Conservation (phyloP, 2,329 filamentous ascomycete species). For the Ophiognomonia clavigignenti-juglandacearum region DNA sequence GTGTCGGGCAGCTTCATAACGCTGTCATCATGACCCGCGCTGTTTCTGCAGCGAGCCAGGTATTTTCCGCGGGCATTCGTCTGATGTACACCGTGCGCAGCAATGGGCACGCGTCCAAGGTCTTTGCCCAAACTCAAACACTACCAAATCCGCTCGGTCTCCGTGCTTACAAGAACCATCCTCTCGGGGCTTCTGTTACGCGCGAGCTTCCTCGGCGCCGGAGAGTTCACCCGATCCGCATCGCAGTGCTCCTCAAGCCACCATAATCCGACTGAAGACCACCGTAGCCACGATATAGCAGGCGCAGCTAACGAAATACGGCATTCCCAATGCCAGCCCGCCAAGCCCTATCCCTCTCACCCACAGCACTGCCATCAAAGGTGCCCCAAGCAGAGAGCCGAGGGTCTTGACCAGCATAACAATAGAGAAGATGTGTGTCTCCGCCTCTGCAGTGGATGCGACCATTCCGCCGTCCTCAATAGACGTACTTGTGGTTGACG, state of each 20-base stretch:
- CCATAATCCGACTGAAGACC: slow-evolving; percentile 23
- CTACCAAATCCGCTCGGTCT: slow-evolving; percentile 48
- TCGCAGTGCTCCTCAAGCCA: neutral
- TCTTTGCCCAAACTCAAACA: slow-evolving; percentile 47
- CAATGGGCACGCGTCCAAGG: slow-evolving; percentile 49
- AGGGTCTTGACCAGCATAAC: slow-evolving; percentile 46
- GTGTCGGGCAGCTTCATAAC: slow-evolving; percentile 52
- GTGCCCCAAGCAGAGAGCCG: slow-evolving; percentile 42
- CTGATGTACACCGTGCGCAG: slow-evolving; percentile 53
- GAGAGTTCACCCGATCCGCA: slow-evolving; percentile 50
- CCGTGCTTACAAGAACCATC: slow-evolving; percentile 48
- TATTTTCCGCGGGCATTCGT: slow-evolving; percentile 51
- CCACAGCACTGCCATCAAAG: slow-evolving; percentile 43
- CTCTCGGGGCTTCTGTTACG: slow-evolving; percentile 58
- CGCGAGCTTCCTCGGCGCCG: slow-evolving; percentile 60
- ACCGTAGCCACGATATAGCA: slow-evolving; percentile 31
- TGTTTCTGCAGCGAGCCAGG: slow-evolving; percentile 55
- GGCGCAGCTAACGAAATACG: slow-evolving; percentile 34
- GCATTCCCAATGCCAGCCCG: slow-evolving; percentile 30
- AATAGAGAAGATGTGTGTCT: slow-evolving; percentile 43
- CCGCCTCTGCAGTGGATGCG: slow-evolving; percentile 20
- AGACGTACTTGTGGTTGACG: slow-evolving; percentile 14
- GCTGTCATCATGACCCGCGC: slow-evolving; percentile 56
- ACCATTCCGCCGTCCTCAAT: slow-evolving; percentile 8
- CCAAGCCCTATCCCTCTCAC: slow-evolving; percentile 37